Evolutionary conservation across 768 basidiomycete genomes (phyloP), one percentile per base, ranked within the genome.

Genomic region (Leccinum longicurvipes): DNA sequence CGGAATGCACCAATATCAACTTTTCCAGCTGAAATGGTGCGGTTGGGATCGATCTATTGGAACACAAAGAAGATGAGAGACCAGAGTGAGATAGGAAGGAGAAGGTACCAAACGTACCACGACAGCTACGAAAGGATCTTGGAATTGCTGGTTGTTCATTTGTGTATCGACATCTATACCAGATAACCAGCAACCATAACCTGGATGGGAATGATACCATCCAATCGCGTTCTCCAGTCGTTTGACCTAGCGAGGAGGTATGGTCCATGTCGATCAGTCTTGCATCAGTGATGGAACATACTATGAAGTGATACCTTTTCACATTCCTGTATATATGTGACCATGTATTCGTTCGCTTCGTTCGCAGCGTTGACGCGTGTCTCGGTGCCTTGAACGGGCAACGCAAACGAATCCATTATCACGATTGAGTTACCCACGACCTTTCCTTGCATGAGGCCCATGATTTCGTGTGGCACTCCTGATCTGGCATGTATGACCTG

Each of bases 191-290:
- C 97, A 99, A 17, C 97, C 97, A 68, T 98, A 99, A 14, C 97
- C 97, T 6, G 97, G 97, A 76, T 99, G 97, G 15, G 93, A 96
- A 71, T 97, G 93, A 70, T 97, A 97, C 93, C 93, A 96, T n/a
- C 93, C 93, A 61, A 95, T 90, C 7, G 85, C 87, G 68, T 94
- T 85, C 70, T 96, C 93, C 47, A 84, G 77, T 66, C 94, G 77
- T 50, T 87, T 89, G 14, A 91, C 93, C 85, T 97, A 71, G 51
- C 14, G 12, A 42, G 14, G 31, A 15, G 25, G 36, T 12, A 45
- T 8, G 5, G 15, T 31, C 19, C 6, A 49, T 27, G 51, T 12
- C 34, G 0, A 55, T 57, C 48, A 51, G 21, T 7, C 24, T 32
- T 6, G 4, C 11, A 4, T 4, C 2, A 34, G 21, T 19, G 0